Evolutionary conservation across 306 rosid species (phyloP), one percentile per base, ranked within the genome.

Genomic region (Inga leiocalycina): DNA sequence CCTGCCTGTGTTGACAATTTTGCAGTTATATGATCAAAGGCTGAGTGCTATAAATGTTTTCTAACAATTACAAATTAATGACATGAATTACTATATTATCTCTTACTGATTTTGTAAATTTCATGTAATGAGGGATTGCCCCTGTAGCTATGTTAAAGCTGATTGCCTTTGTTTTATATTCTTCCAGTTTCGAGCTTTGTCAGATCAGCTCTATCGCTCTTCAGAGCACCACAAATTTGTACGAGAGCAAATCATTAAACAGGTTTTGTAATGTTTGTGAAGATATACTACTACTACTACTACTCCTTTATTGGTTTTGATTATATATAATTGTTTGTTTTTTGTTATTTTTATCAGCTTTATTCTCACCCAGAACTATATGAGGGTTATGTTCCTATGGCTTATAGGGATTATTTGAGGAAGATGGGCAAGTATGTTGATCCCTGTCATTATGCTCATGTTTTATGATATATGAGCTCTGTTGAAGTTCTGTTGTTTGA

Each of bases 171-270:
- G 66, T 83, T 79, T 71, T 44, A 56, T 81, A 49, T 83, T 85
- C 75, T 87, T 74, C 51, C 93, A 96, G 99, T 96, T 96, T 86
- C 98, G 98, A 66, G 89, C 99, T 75, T 85, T 96, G 84, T 96
- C 99, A 20, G 99, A 96, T 86, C 99, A 96, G 75, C 94, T 96
- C 24, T 93, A 96, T 75, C 97, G 99, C 43, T 92, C 99, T 80
- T 83, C 94, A 19, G 94, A 87, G 24, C 91, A 91, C 82, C 98
- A 96, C 86, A 88, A 90, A 48, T 83, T 87, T 86, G 99, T 96
- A 77, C 84, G 99, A 80, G 93, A 91, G 82, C 98, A 94, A 81
- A 84, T 96, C 88, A 41, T 88, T 90, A 79, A 62, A 77, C 99
- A 96, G 99, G 99, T 96, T 87, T 10, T 76, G 79, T 79, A 48